Base-by-base conservation (phyloP, 1,284 basidiomycete species). In the Amylostereum chailletii region DNA sequence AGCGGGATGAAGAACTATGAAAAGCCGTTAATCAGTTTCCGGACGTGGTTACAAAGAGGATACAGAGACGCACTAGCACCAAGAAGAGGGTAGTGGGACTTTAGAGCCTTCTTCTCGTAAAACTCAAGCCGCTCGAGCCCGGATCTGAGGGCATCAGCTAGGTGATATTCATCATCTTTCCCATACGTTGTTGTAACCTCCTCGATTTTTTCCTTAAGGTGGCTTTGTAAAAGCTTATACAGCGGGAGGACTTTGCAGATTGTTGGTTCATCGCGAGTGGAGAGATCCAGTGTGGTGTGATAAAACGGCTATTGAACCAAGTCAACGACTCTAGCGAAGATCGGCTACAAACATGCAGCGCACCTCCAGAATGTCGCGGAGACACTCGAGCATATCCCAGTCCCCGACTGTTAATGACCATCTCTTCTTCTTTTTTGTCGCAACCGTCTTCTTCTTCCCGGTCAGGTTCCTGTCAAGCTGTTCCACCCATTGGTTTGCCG, bases 1-100 rank as follows among this genome's bases (percentile, higher is more conserved):
- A 3, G 34, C 34, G 3, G 57, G 58, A 41, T 58, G 56, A 3
- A 58, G 47, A 34, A 58, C 56, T 58, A 34, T n/a, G 33, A 42
- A 34, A 41, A 9, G 31, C 29, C 10, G 19, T 33, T 45, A 38
- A 34, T 19, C 45, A 40, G 39, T 5, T 27, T 19, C 11, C 39
- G 29, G 29, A n/a, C n/a, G 39, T 4, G n/a, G 39, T n/a, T 5
- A 40, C n/a, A n/a, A 7, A n/a, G 36, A 7, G 39, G 29, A 40
- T n/a, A 4, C 39, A n/a, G 19, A 34, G 1, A 50, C 58, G 5
- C 40, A 59, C 58, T 55, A 4, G 55, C 55, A n/a, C 51, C 57
- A 27, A 59, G 43, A 8, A 59, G 47, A 32, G 42, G 44, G 38
- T 55, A 58, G 32, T 59, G 50, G 3, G 51, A 40, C 5, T 37